phyloP scores from a whole-genome alignment of 2,329 filamentous ascomycete species.

The Westerdykella sp. region DNA sequence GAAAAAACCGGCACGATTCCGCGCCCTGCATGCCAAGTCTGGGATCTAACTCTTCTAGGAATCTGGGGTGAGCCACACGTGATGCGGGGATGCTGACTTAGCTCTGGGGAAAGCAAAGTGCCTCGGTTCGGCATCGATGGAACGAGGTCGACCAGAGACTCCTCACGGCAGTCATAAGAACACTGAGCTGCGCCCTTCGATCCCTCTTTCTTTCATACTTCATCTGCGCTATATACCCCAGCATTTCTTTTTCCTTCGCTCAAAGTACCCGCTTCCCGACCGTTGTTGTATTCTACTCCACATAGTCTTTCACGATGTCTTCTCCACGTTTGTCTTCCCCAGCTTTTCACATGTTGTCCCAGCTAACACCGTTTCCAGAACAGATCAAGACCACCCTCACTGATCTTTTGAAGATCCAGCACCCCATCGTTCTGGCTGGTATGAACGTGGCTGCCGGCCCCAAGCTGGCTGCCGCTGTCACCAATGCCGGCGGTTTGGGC shows the following conservation, averaged over 20 bases:
- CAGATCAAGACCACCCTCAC: conserved; percentile 86
- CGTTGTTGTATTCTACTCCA: conserved; percentile 1
- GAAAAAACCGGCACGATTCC: no score
- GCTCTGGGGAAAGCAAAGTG: not conserved
- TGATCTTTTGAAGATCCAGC: conserved; percentile 96
- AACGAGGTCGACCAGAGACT: conserved; percentile 5
- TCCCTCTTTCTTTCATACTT: conserved; percentile 1
- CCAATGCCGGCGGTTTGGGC: conserved; percentile 92
- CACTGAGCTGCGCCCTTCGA: conserved; percentile 8
- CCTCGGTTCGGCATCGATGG: conserved; percentile 1
- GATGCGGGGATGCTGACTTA: not conserved
- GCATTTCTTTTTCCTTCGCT: conserved; percentile 1
- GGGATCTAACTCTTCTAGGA: not conserved
- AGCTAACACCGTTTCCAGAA: conserved; percentile 49
- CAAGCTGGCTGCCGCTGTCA: conserved; percentile 91
- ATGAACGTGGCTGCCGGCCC: conserved; percentile 99
- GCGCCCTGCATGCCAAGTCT: not conserved
- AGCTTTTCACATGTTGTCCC: conserved; percentile 12
- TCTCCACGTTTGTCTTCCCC: conserved; percentile 63
- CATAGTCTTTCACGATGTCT: conserved; percentile 52
- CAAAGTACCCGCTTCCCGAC: not conserved
- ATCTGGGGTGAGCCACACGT: not conserved
- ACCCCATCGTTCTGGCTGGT: conserved; percentile 89
- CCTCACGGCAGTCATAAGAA: conserved; percentile 17
- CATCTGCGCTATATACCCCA: not conserved